Evolutionary conservation across 805 yeast genomes (phyloP).

Genomic region (Ogataea pignaliae): DNA sequence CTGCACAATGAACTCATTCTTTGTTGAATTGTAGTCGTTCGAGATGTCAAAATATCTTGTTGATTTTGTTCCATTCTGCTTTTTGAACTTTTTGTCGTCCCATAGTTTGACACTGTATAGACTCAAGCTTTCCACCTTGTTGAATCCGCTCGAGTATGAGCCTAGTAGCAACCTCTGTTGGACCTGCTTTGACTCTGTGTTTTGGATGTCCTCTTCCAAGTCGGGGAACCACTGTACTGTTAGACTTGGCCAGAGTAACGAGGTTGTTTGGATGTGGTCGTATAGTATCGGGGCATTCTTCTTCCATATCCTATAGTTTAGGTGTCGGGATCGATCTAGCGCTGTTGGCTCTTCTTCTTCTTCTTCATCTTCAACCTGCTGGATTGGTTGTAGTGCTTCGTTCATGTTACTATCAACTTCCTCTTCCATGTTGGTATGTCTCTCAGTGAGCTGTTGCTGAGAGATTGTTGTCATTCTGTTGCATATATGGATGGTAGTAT

Average conservation of each 20-base stretch:
- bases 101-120: slow-evolving; percentile 14
- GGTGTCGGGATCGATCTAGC: background rate
- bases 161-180: slow-evolving; percentile 49
- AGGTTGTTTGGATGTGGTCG: slow-evolving; percentile 46
- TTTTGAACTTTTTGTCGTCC: slow-evolving; percentile 6
- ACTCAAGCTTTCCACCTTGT: slow-evolving; percentile 20
- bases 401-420: no score
- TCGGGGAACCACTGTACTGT: slow-evolving; percentile 65
- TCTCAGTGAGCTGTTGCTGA: no score
- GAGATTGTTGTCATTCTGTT: no score
- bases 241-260: slow-evolving; percentile 62
- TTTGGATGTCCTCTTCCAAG: slow-evolving; percentile 24
- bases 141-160: slow-evolving; percentile 57
- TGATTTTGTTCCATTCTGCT: background rate
- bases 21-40: slow-evolving; percentile 32
- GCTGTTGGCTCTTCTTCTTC: background rate
- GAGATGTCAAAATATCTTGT: slow-evolving; percentile 18
- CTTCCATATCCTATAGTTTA: slow-evolving; percentile 52
- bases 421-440: no score
- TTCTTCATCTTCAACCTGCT: no score
- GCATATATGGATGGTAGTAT: no score
- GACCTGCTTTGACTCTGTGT: slow-evolving; percentile 21
- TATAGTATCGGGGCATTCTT: slow-evolving; percentile 56
- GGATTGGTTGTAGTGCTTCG: no score
- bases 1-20: slow-evolving; percentile 28